Conservation (phyloP, 306 rosid species). For the Crotalaria pallida region DNA sequence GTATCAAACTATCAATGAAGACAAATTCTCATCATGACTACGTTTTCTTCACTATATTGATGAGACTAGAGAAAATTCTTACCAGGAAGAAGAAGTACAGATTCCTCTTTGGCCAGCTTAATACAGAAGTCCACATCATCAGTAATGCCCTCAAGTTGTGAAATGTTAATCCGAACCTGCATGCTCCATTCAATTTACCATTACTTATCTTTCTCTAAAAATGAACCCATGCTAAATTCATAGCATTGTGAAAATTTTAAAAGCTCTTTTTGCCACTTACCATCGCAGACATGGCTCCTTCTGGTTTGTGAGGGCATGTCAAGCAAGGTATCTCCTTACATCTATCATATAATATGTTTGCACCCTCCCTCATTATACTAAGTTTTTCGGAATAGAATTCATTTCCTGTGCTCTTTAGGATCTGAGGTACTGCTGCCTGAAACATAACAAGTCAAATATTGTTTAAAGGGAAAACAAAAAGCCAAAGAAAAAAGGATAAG, state of each 20-base stretch:
- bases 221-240: background rate
- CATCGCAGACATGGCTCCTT: conserved; percentile 60
- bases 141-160: conserved; percentile 38
- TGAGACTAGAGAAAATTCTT: conserved; percentile 3
- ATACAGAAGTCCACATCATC: conserved; percentile 63
- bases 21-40: background rate
- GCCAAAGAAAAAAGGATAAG: too few species aligned
- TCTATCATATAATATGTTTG: conserved; percentile 35
- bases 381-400: conserved; percentile 36
- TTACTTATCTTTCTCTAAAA: background rate
- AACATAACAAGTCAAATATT: background rate
- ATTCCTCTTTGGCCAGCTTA: conserved; percentile 59
- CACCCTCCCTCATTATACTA: conserved; percentile 36
- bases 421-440: conserved; percentile 60
- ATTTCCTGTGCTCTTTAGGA: conserved; percentile 39
- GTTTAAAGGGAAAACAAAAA: background rate
- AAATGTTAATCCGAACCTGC: conserved; percentile 50
- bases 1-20: conserved; percentile 8
- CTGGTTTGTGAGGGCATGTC: conserved; percentile 58
- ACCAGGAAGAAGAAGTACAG: conserved; percentile 57
- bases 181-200: conserved; percentile 15
- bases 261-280: conserved; percentile 19
- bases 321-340: conserved; percentile 53
- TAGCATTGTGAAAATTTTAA: background rate
- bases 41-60: background rate